Conservation (phyloP, 2,329 filamentous ascomycete species). For the Amesomyces nigricolor region DNA sequence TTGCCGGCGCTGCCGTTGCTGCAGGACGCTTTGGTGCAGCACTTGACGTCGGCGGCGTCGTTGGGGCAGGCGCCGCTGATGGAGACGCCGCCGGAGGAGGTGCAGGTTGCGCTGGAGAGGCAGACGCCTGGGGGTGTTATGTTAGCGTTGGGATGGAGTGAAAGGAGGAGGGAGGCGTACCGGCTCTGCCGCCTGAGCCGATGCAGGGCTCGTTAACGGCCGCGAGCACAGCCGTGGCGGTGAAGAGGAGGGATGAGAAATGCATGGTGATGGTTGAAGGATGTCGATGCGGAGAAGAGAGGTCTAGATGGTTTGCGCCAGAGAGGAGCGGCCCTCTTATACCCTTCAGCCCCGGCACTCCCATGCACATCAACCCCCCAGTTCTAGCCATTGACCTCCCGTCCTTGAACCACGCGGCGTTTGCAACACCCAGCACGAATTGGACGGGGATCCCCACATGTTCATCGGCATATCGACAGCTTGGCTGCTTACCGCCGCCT, state of each 20-base stretch:
- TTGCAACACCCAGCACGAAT: too few species aligned
- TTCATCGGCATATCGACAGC: too few species aligned
- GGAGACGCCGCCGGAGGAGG: constrained; percentile 33
- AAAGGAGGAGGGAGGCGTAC: constrained; percentile 1
- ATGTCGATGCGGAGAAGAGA: too few species aligned
- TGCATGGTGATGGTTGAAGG: constrained; percentile 4
- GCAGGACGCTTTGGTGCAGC: constrained; percentile 39
- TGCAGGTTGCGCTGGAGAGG: constrained; percentile 34
- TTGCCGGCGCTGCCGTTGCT: constrained; percentile 32
- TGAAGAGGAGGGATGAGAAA: constrained; percentile 8
- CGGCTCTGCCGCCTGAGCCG: constrained; percentile 19
- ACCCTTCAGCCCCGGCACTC: too few species aligned
- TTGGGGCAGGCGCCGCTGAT: constrained; percentile 36
- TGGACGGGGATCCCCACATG: too few species aligned
- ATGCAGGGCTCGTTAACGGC: constrained; percentile 23
- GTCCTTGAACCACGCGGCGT: too few species aligned
- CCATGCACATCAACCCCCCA: too few species aligned
- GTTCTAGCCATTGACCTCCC: too few species aligned
- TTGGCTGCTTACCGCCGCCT: too few species aligned
- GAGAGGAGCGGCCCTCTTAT: too few species aligned
- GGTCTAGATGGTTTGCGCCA: too few species aligned
- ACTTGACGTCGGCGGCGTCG: constrained; percentile 35
- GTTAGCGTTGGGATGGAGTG: background rate
- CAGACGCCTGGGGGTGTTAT: constrained; percentile 32
- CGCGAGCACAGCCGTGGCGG: constrained; percentile 16